Percentiles rank a stretch among this genome's conserved stretches.
phyloP scores from a whole-genome alignment of 2,329 filamentous ascomycete genomes.

The Cytospora chrysosperma region DNA sequence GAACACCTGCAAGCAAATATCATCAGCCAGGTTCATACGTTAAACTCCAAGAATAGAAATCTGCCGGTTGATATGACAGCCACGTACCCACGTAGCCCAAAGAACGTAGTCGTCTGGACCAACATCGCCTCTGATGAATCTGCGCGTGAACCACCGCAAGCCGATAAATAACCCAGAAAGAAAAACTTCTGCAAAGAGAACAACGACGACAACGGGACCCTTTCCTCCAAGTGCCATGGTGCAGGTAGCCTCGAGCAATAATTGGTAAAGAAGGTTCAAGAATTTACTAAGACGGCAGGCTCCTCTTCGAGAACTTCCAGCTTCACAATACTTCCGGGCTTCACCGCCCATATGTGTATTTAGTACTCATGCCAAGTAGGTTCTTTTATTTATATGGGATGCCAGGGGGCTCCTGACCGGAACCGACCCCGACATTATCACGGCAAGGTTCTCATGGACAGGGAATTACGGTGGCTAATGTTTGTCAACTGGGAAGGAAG shows the following conservation, averaged over 20 bases:
- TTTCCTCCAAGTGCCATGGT: conserved; percentile 10
- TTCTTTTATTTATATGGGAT: not conserved
- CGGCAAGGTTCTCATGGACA: not conserved
- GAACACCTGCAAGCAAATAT: not conserved
- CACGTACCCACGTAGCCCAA: conserved; percentile 1
- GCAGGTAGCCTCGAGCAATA: not conserved
- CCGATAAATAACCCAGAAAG: not conserved
- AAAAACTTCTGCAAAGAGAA: not conserved
- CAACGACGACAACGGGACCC: not conserved
- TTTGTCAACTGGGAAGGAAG: not conserved
- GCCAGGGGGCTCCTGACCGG: not conserved
- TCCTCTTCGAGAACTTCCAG: not conserved
- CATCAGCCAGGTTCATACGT: not conserved
- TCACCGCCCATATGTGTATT: not conserved
- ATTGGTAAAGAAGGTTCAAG: not conserved
- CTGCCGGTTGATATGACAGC: no score
- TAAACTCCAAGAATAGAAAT: no score
- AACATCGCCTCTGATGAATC: conserved; percentile 3
- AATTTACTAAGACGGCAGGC: not conserved
- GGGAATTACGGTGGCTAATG: not conserved
- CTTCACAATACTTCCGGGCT: not conserved
- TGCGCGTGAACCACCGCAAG: conserved; percentile 9
- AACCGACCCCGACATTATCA: not conserved
- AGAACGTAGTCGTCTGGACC: conserved; percentile 8
- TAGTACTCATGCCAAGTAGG: not conserved